Conservation (phyloP, 1,284 basidiomycete genomes). For the Puccinia triticina region DNA sequence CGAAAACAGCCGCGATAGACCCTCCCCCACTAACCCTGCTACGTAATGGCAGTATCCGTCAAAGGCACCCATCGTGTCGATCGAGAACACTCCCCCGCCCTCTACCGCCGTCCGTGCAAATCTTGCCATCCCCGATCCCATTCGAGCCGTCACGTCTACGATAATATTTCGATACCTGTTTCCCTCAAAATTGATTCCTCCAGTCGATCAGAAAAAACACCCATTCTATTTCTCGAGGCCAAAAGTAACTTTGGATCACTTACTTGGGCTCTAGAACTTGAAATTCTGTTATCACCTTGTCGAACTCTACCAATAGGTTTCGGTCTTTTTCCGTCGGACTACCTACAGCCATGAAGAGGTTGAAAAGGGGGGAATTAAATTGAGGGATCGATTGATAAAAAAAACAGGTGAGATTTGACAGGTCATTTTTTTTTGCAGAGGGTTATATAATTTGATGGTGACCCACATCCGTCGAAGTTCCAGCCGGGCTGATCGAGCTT, state of each 20-base stretch:
- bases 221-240: neutral
- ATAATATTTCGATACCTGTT: slow-evolving; percentile 76
- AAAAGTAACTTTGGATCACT: neutral
- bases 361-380: neutral
- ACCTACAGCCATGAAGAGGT: slow-evolving; percentile 53
- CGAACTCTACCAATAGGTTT: slow-evolving; percentile 82
- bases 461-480: slow-evolving; percentile 73
- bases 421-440: neutral
- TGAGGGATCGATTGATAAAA: neutral
- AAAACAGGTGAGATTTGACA: neutral
- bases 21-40: slow-evolving; percentile 95
- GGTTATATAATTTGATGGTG: neutral
- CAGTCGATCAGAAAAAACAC: neutral
- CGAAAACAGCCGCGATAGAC: slow-evolving; percentile 84
- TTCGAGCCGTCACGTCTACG: slow-evolving; percentile 69
- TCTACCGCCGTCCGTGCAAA: slow-evolving; percentile 79
- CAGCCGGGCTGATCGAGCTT: slow-evolving; percentile 82
- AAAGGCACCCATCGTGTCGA: slow-evolving; percentile 79
- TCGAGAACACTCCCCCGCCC: slow-evolving; percentile 58
- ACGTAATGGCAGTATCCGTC: slow-evolving; percentile 99
- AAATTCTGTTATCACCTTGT: slow-evolving; percentile 81
- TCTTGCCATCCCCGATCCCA: slow-evolving; percentile 94
- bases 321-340: slow-evolving; percentile 91
- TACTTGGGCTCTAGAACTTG: slow-evolving; percentile 65
- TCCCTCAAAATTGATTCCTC: neutral